A percentile compares a stretch with the other conserved stretches of the same genome.
Conservation (phyloP, 2,329 filamentous ascomycete species). For the Pseudogymnoascus sp. region DNA sequence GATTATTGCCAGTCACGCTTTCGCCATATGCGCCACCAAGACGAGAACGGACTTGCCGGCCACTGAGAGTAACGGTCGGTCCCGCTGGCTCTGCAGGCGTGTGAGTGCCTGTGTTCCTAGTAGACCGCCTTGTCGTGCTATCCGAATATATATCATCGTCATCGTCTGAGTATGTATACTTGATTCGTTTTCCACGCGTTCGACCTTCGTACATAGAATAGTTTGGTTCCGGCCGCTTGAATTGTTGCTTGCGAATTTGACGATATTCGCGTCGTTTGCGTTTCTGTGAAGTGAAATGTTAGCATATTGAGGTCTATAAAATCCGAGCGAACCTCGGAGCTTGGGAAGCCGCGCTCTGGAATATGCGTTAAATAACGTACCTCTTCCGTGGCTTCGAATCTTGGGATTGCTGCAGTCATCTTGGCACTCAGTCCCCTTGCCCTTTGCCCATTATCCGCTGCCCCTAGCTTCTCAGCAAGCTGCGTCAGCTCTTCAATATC, state of each 20-base stretch:
- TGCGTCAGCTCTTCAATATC: conserved; percentile 76
- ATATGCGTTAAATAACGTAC: conserved; percentile 38
- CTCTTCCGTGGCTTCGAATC: conserved; percentile 90
- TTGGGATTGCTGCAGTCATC: conserved; percentile 71
- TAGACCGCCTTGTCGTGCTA: conserved; percentile 55
- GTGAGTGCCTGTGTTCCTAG: conserved; percentile 65
- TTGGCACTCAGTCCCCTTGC: conserved; percentile 70
- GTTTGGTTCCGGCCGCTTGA: background rate
- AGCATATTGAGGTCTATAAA: background rate
- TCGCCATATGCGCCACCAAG: conserved; percentile 49
- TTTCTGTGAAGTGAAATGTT: conserved; percentile 51
- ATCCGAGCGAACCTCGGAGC: background rate
- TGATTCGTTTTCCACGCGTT: conserved; percentile 90
- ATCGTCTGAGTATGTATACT: conserved; percentile 92
- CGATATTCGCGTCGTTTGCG: conserved; percentile 89
- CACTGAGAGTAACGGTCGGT: conserved; percentile 70
- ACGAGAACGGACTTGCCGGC: conserved; percentile 67
- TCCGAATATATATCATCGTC: conserved; percentile 59
- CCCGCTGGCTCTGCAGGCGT: conserved; percentile 63
- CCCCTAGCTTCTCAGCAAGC: conserved; percentile 68
- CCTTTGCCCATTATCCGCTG: conserved; percentile 70
- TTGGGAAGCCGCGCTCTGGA: background rate
- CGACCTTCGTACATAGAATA: conserved; percentile 94
- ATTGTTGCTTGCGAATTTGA: conserved; percentile 59
- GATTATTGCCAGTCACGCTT: conserved; percentile 44